Evolutionary conservation across 2,329 filamentous ascomycete genomes (phyloP).

Genomic region (Colletotrichum sp.): DNA sequence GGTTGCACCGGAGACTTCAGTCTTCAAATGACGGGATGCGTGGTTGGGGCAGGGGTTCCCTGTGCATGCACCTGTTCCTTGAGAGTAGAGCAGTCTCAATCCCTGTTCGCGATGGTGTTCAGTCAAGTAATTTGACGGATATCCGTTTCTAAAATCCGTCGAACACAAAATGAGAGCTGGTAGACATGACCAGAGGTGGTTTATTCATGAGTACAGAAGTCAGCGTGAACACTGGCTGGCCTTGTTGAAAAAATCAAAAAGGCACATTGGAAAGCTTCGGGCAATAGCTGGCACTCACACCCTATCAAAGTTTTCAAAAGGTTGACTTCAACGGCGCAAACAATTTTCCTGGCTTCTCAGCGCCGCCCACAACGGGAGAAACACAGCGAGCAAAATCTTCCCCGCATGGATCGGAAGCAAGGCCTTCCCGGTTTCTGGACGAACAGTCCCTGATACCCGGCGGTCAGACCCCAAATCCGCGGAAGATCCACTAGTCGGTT

Average conservation of each 20-base stretch:
- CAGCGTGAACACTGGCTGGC: neutral
- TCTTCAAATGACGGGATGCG: neutral
- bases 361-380: neutral
- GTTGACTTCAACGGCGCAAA: neutral
- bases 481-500: neutral
- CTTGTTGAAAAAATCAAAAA: neutral
- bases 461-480: neutral
- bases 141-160: neutral
- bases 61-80: neutral
- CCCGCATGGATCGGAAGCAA: neutral
- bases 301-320: neutral
- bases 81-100: neutral
- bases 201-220: neutral
- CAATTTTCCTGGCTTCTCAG: neutral
- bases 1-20: neutral
- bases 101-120: neutral
- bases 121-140: neutral
- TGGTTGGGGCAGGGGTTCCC: neutral
- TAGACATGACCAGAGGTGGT: neutral
- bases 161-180: neutral
- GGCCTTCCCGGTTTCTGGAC: neutral
- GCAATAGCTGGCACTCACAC: neutral
- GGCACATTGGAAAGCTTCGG: neutral
- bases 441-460: neutral
- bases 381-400: neutral